phyloP scores from a whole-genome alignment of 371 early-diverging fungal species.

The Mucor lusitanicus region DNA sequence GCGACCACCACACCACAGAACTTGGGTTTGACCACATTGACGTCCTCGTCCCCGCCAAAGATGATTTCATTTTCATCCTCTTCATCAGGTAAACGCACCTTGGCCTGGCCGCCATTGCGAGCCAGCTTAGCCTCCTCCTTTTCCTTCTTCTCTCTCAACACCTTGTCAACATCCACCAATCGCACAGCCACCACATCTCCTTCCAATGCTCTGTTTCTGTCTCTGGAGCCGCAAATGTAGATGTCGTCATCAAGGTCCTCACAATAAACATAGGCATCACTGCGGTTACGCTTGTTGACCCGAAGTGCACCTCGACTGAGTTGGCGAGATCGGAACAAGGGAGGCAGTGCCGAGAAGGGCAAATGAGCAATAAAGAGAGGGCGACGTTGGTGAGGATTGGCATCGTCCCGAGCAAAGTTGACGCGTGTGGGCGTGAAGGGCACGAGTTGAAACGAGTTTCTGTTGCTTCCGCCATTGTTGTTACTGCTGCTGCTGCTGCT shows the following conservation, averaged over 20 bases:
- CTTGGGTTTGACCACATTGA: constrained; percentile 58
- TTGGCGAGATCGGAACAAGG: constrained; percentile 51
- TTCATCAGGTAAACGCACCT: constrained; percentile 46
- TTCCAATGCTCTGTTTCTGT: constrained; percentile 87
- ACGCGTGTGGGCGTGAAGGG: constrained; percentile 57
- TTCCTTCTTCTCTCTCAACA: constrained; percentile 57
- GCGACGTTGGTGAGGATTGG: constrained; percentile 58
- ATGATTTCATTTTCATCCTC: constrained; percentile 54
- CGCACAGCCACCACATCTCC: constrained; percentile 86
- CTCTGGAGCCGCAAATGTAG: constrained; percentile 75
- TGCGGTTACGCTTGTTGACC: constrained; percentile 81
- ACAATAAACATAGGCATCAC: constrained; percentile 85
- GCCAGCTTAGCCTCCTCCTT: constrained; percentile 54
- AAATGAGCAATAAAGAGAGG: constrained; percentile 61
- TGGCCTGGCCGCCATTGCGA: constrained; percentile 50
- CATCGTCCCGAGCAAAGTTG: constrained; percentile 54
- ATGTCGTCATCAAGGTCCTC: constrained; percentile 71
- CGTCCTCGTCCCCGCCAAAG: constrained; percentile 58
- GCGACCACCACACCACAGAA: constrained; percentile 71
- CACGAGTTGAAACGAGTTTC: constrained; percentile 26
- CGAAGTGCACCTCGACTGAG: constrained; percentile 73
- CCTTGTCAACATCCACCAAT: constrained; percentile 72
- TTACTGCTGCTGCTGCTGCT: background rate
- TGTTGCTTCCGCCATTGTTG: background rate
- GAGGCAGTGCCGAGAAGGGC: constrained; percentile 59